phyloP scores from a whole-genome alignment of 768 basidiomycete species.

The Xanthoconium stramineum region DNA sequence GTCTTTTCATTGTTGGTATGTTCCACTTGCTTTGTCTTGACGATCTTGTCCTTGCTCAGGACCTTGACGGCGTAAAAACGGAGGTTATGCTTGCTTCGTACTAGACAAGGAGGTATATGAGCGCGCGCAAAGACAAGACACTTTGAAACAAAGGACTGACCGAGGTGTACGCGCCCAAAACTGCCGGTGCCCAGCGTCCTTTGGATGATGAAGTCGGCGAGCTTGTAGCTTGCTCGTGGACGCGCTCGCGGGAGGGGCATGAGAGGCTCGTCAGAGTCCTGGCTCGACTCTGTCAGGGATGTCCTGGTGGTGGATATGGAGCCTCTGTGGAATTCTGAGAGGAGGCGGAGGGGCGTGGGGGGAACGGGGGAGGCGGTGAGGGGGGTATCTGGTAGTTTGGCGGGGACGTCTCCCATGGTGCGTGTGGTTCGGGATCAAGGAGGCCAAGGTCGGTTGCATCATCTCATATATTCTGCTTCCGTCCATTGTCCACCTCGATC shows the following conservation, averaged over 20 bases:
- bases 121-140: not conserved
- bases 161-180: slow-evolving; percentile 94
- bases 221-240: slow-evolving; percentile 64
- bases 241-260: slow-evolving; percentile 37
- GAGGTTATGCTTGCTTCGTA: slow-evolving; percentile 89
- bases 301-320: slow-evolving; percentile 69
- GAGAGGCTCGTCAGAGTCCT: slow-evolving; percentile 36
- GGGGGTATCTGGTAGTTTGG: slow-evolving; percentile 9
- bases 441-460: slow-evolving; percentile 5
- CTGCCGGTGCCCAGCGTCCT: slow-evolving; percentile 91
- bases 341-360: slow-evolving; percentile 23
- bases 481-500: slow-evolving; percentile 21
- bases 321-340: slow-evolving; percentile 53
- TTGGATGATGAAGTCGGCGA: slow-evolving; percentile 76
- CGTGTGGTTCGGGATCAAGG: slow-evolving; percentile 3
- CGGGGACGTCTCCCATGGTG: slow-evolving; percentile 18
- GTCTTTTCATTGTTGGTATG: slow-evolving; percentile 95
- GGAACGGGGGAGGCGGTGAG: not conserved
- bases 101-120: slow-evolving; percentile 35
- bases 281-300: slow-evolving; percentile 51
- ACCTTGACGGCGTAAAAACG: slow-evolving; percentile 97
- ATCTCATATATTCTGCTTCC: slow-evolving; percentile 1
- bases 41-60: slow-evolving; percentile 88
- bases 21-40: slow-evolving; percentile 90
- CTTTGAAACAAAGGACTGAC: slow-evolving; percentile 34